A percentile compares a stretch with the other conserved stretches of the same genome.
Evolutionary conservation across 2,329 filamentous ascomycete species (phyloP).

Genomic region (Shiraia sp.): DNA sequence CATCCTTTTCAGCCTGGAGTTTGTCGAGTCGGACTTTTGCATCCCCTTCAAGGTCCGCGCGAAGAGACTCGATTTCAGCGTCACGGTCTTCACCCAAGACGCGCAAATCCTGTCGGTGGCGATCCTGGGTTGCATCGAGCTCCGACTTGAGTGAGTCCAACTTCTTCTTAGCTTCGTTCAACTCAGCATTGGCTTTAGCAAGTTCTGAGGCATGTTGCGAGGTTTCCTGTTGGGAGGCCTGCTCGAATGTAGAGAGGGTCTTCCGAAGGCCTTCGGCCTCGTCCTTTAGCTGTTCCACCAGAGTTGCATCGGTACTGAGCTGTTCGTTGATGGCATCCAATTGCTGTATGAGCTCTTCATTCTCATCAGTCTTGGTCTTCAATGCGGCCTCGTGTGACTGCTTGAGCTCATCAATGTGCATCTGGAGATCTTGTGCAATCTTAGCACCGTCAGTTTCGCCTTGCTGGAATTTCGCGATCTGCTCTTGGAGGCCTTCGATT

Average conservation of each 20-base stretch:
- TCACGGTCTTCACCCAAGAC: conserved; percentile 40
- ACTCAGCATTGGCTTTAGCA: conserved; percentile 27
- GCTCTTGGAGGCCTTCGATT: conserved; percentile 38
- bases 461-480: conserved; percentile 38
- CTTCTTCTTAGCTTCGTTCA: conserved; percentile 31
- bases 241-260: conserved; percentile 39
- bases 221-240: conserved; percentile 31
- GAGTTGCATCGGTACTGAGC: conserved; percentile 31
- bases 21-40: conserved; percentile 39
- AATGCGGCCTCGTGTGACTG: conserved; percentile 35
- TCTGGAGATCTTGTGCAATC: conserved; percentile 34
- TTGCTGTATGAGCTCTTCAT: conserved; percentile 38
- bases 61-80: conserved; percentile 39
- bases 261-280: conserved; percentile 34
- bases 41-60: conserved; percentile 41
- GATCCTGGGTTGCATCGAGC: conserved; percentile 28
- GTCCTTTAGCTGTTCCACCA: conserved; percentile 31
- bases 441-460: conserved; percentile 38
- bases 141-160: conserved; percentile 32
- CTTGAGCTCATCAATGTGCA: conserved; percentile 38
- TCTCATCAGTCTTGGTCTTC: conserved; percentile 34
- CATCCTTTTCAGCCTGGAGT: conserved; percentile 37
- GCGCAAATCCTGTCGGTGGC: conserved; percentile 33
- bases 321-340: conserved; percentile 42
- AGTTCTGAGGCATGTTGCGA: conserved; percentile 30